Evolutionary conservation across 768 basidiomycete species (phyloP), one percentile per base, ranked within the genome.

Genomic region (Auricularia sp.): DNA sequence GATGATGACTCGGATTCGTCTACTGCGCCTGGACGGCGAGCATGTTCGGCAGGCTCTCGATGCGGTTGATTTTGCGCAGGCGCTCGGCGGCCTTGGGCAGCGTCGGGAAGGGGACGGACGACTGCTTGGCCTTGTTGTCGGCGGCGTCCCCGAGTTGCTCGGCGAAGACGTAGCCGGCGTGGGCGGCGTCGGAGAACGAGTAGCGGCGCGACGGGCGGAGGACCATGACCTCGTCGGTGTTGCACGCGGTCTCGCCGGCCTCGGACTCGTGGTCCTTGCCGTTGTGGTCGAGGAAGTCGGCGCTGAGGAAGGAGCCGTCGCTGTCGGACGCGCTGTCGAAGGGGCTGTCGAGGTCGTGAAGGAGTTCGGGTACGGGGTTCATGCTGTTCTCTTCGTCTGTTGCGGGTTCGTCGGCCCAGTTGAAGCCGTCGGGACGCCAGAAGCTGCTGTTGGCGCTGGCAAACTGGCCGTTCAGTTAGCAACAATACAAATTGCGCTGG

Each of bases 241-340:
- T 34, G 56, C 56, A 59, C 16, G 34, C 56, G 23, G 56, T 59
- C 56, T 59, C 56, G 56, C 29, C 56, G 3, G 56, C 56, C 29
- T 59, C 56, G 14, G 56, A 59, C 47, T 51, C 47, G 47, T 51
- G 47, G 56, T 33, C 56, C 23, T n/a, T 6, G 56, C 56, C 23
- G 34, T 10, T 5, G 56, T 33, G 23, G 11, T 5, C 56, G 18
- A 59, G 56, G 29, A 59, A 14, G 3, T 59, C 56, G 56, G 56
- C 23, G 23, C 23, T 59, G 56, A 59, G 29, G 56, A 59, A 51
- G 56, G 56, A 59, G 16, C 23, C 56, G 56, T 35, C 56, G 34
- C 56, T 59, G 56, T 59, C 56, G 56, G 16, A n/a, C 14, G 56
- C 56, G 56, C 56, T 59, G 56, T 59, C 56, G 56, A 34, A 59